Base-by-base conservation (phyloP, 2,329 filamentous ascomycete species). In the Pseudofabraea citricarpa region DNA sequence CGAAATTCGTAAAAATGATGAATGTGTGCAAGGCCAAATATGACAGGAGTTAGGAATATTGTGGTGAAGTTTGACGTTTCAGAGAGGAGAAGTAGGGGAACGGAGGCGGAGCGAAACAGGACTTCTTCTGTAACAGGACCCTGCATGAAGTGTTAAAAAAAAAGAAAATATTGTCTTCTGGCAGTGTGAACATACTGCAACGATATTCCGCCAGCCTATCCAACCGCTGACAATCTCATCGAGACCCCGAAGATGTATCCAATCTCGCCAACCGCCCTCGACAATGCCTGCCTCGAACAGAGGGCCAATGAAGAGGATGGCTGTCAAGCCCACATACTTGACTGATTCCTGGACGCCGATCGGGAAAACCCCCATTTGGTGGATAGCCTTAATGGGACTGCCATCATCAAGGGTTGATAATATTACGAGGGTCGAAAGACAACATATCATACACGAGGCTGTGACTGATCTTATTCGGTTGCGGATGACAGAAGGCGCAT, bases 1-100 rank as follows among this genome's bases (percentile, higher is more conserved):
- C 85, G 78, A 65, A 95, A 95, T 67, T 97, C 93, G 69, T 95
- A 95, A 63, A 95, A 89, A 67, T 98, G 93, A 66, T 98, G 91
- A 37, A 95, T 67, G 67, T 98, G 93, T 6, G 93, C 90, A 35
- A 95, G 81, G 40, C 91, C 91, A 61, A 97, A 97, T 63, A 95
- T 84, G 9, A 96, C 70, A 6, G 91, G 91, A 1, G 88, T 87
- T 9, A 88, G 69, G 66, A 95, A 89, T 58, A 95, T 78, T 51
- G 87, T 89, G 31, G 70, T 69, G 2, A 48, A 49, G 18, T 52
- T 67, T 3, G 61, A 59, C 0, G 70, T 63, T 35, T 75, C 75
- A 16, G 89, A 82, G 39, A 90, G 71, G 22, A 96, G 69, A 59
- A 96, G 83, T 9, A 96, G 74, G 2, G 91, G 87, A 29, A 96